phyloP scores from a whole-genome alignment of 257 asterid genomes.

The Solanum pinnatisectum region DNA sequence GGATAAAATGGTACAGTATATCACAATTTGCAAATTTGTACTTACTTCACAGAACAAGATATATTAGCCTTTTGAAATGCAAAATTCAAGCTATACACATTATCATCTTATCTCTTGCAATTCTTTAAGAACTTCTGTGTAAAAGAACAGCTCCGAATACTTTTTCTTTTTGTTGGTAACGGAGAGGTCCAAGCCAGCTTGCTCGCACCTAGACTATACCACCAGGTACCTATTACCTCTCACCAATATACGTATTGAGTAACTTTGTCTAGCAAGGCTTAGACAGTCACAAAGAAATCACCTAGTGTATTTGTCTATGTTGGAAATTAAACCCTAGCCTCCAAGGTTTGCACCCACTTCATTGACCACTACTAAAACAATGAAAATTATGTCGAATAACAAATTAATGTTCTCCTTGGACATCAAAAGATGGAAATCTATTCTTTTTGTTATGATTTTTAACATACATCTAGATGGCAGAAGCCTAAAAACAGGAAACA shows the following conservation, averaged over 20 bases:
- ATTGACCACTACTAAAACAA: neutral
- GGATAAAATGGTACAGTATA: neutral
- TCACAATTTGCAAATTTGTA: neutral
- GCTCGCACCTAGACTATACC: neutral
- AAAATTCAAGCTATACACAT: neutral
- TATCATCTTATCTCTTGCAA: neutral
- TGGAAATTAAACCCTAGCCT: neutral
- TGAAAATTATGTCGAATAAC: neutral
- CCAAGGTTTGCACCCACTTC: neutral
- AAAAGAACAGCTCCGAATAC: neutral
- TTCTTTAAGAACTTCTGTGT: neutral
- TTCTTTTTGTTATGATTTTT: neutral
- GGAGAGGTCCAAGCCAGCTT: neutral
- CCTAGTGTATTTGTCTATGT: neutral
- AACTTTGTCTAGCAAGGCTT: neutral
- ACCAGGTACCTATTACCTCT: neutral
- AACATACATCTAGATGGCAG: neutral
- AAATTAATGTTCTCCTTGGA: neutral
- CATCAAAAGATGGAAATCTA: neutral
- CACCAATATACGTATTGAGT: neutral
- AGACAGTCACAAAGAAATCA: neutral
- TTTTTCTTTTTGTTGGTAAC: neutral
- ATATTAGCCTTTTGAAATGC: neutral
- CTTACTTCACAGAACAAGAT: neutral
- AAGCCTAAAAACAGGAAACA: neutral